Percentiles rank a stretch among this genome's conserved stretches.
These are phyloP conservation scores for Phytophthora quininea DNA, from an alignment of 352 stramenopile genomes.

Conservation along the genomic window DNA sequence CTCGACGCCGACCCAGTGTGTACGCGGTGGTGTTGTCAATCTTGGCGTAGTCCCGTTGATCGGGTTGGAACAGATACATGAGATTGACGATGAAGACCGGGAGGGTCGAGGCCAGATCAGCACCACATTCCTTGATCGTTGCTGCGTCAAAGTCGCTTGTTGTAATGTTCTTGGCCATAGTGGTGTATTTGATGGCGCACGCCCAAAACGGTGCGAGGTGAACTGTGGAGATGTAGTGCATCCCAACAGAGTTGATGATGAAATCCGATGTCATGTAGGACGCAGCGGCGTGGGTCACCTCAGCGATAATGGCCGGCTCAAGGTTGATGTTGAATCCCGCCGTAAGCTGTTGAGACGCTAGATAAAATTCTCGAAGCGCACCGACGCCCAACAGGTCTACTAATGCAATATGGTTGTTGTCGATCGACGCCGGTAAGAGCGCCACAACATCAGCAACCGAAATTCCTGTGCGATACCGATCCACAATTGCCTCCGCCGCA, in stretches of 20 bases:
- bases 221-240: constrained; percentile 38
- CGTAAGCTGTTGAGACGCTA: constrained; percentile 36
- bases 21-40: constrained; percentile 48
- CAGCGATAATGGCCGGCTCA: constrained; percentile 44
- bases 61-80: constrained; percentile 50
- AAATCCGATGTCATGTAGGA: constrained; percentile 42
- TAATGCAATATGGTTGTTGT: constrained; percentile 33
- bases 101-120: constrained; percentile 21
- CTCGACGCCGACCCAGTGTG: constrained; percentile 34
- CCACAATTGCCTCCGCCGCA: constrained; percentile 30
- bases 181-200: constrained; percentile 44
- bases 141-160: constrained; percentile 27
- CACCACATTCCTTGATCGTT: constrained; percentile 30
- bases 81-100: constrained; percentile 44
- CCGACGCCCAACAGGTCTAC: constrained; percentile 37
- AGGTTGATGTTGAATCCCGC: constrained; percentile 47
- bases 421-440: constrained; percentile 30
- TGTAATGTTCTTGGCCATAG: constrained; percentile 41
- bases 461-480: constrained; percentile 34
- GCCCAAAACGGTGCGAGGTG: constrained; percentile 52
- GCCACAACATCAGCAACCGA: constrained; percentile 23
- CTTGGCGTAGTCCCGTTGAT: constrained; percentile 44
- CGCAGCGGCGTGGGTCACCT: constrained; percentile 38
- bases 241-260: constrained; percentile 39
- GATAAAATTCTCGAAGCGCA: constrained; percentile 26